A percentile compares a stretch with the other conserved stretches of the same genome.
Evolutionary conservation across 225 moss, liverwort and hornwort species (phyloP).

Genomic region (Takakia lepidozioides): DNA sequence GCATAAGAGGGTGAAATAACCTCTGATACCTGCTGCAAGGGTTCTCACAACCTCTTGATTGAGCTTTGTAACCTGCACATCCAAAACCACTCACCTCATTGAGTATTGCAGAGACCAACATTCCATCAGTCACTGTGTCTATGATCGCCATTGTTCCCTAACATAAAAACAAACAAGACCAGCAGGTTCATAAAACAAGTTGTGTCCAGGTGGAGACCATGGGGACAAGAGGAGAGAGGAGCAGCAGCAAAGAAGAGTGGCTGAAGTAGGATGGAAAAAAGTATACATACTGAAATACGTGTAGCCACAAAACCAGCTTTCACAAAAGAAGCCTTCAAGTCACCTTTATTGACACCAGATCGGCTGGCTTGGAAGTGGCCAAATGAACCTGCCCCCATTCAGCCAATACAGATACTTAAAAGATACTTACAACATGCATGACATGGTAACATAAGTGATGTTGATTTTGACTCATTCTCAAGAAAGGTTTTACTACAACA

Average conservation of each 20-base stretch:
- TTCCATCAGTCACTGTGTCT: too few relatives aligned
- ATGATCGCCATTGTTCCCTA: too few relatives aligned
- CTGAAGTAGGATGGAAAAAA: neutral
- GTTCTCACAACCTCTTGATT: slow-evolving; percentile 79
- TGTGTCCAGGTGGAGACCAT: neutral
- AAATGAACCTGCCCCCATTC: slow-evolving; percentile 72
- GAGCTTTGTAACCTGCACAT: slow-evolving; percentile 69
- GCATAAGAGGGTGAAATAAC: too few relatives aligned
- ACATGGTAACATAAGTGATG: too few relatives aligned
- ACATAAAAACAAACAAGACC: too few relatives aligned
- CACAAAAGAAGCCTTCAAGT: slow-evolving; percentile 48
- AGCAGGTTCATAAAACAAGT: too few relatives aligned
- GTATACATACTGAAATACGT: slow-evolving; percentile 68
- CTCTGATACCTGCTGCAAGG: slow-evolving; percentile 63
- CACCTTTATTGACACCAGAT: slow-evolving; percentile 76
- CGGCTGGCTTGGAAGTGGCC: slow-evolving; percentile 97
- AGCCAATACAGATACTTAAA: too few relatives aligned
- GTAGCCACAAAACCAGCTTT: slow-evolving; percentile 96
- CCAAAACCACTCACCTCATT: too few relatives aligned
- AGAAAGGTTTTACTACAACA: too few relatives aligned
- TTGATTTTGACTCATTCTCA: too few relatives aligned
- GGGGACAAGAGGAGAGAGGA: neutral
- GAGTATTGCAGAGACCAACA: too few relatives aligned
- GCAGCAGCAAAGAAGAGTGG: neutral
- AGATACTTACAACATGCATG: too few relatives aligned